Conservation (phyloP, 495 filamentous ascomycete species). For the Neohortaea acidophila region DNA sequence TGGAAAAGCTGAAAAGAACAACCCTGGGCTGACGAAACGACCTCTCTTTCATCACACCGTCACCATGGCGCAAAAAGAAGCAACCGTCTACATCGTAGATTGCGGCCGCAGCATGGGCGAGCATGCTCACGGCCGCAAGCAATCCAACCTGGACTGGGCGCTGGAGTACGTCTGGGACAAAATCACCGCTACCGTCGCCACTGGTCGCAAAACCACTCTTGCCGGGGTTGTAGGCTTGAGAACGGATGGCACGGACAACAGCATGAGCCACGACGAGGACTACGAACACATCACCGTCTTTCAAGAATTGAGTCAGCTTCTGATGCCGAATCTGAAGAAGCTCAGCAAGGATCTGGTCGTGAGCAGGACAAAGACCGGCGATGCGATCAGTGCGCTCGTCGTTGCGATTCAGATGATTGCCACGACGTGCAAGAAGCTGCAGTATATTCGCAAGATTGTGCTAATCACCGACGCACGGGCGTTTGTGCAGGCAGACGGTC, state of each 20-base stretch:
- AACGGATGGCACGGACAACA: conserved; percentile 61
- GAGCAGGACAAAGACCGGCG: conserved; percentile 57
- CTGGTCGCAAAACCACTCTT: conserved; percentile 64
- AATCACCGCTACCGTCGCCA: conserved; percentile 70
- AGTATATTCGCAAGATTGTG: conserved; percentile 69
- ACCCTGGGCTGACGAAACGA: no score
- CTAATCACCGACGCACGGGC: conserved; percentile 71
- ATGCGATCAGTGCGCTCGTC: conserved; percentile 74
- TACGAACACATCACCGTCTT: conserved; percentile 69
- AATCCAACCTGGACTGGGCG: conserved; percentile 75
- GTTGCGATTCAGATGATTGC: conserved; percentile 78
- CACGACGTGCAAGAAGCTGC: conserved; percentile 68
- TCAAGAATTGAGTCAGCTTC: conserved; percentile 56
- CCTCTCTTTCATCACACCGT: no score
- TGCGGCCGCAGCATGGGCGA: conserved; percentile 70
- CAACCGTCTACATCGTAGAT: conserved; percentile 83
- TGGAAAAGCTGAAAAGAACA: no score
- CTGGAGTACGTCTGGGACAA: conserved; percentile 96
- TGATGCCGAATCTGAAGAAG: conserved; percentile 50
- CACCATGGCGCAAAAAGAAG: conserved; percentile 87
- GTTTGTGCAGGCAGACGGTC: conserved; percentile 47
- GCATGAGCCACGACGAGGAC: conserved; percentile 42
- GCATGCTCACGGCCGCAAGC: conserved; percentile 50
- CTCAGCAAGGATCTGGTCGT: conserved; percentile 47
- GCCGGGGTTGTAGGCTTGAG: conserved; percentile 70